Evolutionary conservation across 2,329 filamentous ascomycete species (phyloP), one percentile per base, ranked within the genome.

Genomic region (Phialophora chinensis): DNA sequence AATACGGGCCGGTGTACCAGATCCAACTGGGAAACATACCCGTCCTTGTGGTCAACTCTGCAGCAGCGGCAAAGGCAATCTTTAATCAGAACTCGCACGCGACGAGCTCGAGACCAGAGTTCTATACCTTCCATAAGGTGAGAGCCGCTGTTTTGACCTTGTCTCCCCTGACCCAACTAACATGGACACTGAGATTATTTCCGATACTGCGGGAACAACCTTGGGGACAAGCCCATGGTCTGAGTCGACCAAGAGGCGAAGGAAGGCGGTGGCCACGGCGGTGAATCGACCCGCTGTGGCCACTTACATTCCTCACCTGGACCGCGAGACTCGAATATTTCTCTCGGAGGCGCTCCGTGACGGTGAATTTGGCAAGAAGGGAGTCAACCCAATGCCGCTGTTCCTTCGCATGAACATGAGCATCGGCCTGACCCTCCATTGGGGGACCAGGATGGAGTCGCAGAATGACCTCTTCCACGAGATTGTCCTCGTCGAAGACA

Each of bases 141-240:
- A 62, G 35, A 3, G 35, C 49, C 4, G 31, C n/a, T n/a, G 1
- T 10, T 5, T 62, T 17, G 23, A 38, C 42, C 3, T 12, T 12
- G 1, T 57, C 27, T 11, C 17, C 27, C 5, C 1, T 29, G 11
- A 20, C 23, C 35, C 8, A 14, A 54, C 20, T 54, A 54, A 54
- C 52, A 25, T 25, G 14, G 20, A 42, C 49, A 54, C 20, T 71
- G 86, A 85, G 75, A 83, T 84, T 65, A 73, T 69, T 31, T 54
- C 55, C n/a, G 55, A 58, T 25, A 58, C 55, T 2, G 85, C 87
- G 0, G 87, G 87, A 4, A 89, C 87, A 0, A 90, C 88, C 0
- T 89, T 90, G 63, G 88, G 88, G 0, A 90, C 88, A 0, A 87
- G 86, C 1, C 88, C 88, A 0, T 90, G 87, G 72, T 87, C 84